Conservation (phyloP, 169 alveolate species). For the Plasmodium sp. region DNA sequence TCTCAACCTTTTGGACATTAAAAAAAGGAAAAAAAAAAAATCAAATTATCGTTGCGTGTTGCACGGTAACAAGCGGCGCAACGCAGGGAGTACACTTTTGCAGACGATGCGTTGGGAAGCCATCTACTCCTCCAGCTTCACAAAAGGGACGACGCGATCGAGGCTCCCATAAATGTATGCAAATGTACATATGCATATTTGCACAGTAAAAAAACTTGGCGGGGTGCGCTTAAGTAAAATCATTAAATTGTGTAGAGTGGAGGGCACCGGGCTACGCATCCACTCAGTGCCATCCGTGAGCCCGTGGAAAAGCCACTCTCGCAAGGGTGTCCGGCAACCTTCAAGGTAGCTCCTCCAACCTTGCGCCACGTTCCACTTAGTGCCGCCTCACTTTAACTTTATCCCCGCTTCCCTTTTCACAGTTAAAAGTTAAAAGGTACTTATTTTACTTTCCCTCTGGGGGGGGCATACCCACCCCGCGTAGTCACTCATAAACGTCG, state of each 20-base stretch:
- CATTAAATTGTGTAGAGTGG: background rate
- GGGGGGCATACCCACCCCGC: background rate
- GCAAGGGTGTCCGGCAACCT: background rate
- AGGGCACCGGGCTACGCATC: background rate
- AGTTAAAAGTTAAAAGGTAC: background rate
- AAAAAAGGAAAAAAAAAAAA: background rate
- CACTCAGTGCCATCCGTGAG: background rate
- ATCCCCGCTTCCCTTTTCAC: background rate
- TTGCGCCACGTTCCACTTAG: background rate
- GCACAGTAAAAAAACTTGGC: background rate
- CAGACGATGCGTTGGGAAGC: background rate
- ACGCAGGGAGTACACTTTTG: background rate
- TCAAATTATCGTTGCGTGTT: background rate
- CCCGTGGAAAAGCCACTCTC: background rate
- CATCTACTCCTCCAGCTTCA: background rate
- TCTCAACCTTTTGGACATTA: background rate
- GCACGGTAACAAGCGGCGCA: background rate
- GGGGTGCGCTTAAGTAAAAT: background rate
- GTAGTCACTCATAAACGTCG: background rate
- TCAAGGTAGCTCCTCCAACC: background rate
- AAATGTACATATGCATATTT: background rate
- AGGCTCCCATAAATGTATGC: background rate
- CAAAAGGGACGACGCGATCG: background rate
- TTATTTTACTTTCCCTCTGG: background rate
- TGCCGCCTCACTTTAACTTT: background rate